Percentiles rank a stretch among this genome's conserved stretches.
These are phyloP conservation scores for Neltuma alba DNA, from an alignment of 306 rosid species.

Conservation along the genomic window DNA sequence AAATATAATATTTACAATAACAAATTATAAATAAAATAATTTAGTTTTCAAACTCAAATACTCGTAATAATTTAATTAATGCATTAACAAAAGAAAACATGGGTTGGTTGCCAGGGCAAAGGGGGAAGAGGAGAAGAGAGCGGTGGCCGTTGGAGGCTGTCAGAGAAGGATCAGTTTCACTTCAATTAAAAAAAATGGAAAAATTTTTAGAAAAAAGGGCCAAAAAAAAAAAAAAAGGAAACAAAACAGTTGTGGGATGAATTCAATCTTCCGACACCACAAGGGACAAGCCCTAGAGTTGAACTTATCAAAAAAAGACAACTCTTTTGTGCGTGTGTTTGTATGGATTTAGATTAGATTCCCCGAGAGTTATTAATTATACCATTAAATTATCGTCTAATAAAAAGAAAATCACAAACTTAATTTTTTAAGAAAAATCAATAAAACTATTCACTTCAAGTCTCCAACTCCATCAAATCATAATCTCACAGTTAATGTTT, in stretches of 20 bases:
- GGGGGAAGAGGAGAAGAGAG: background rate
- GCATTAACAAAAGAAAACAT: too few relatives aligned
- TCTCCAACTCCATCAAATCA: too few relatives aligned
- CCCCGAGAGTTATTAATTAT: too few relatives aligned
- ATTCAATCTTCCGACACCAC: background rate
- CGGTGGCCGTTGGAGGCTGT: background rate
- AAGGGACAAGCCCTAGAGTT: slow-evolving; percentile 9
- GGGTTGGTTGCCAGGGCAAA: too few relatives aligned
- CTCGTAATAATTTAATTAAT: background rate
- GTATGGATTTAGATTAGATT: too few relatives aligned
- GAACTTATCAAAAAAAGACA: slow-evolving; percentile 23
- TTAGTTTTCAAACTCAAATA: background rate
- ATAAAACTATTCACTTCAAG: too few relatives aligned
- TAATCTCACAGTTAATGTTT: too few relatives aligned
- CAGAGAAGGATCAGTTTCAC: background rate
- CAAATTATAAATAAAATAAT: background rate
- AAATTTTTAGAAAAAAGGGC: background rate
- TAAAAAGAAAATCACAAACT: too few relatives aligned
- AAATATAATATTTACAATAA: background rate
- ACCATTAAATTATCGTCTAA: too few relatives aligned
- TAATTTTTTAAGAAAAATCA: too few relatives aligned
- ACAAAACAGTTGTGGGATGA: background rate
- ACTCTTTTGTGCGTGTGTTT: background rate
- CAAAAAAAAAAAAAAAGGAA: too few relatives aligned
- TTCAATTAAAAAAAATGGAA: background rate